Conservation (phyloP, 805 yeast species). For the Teunomyces lycoperdinae region DNA sequence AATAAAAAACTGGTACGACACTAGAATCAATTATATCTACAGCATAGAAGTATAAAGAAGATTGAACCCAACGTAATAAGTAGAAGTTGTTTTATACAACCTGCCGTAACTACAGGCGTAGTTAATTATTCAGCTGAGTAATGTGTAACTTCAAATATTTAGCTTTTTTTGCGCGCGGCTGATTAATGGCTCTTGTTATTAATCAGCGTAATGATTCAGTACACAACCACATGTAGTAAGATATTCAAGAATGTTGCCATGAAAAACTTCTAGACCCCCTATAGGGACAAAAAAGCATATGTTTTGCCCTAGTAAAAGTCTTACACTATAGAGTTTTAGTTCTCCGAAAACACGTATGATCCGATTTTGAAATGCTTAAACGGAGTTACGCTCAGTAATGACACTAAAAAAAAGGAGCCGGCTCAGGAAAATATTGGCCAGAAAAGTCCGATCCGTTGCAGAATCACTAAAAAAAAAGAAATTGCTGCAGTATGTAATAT, state of each 20-base stretch:
- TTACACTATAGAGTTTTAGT: background rate
- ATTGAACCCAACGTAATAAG: too few species aligned
- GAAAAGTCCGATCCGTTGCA: background rate
- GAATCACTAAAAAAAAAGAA: background rate
- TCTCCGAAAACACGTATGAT: background rate
- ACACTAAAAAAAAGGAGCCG: background rate
- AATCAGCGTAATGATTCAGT: background rate
- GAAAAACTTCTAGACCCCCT: background rate
- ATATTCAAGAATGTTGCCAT: background rate
- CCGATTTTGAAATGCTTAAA: background rate
- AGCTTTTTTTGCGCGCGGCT: constrained; percentile 1
- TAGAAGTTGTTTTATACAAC: background rate
- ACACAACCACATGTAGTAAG: background rate
- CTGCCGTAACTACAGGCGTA: background rate
- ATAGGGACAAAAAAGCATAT: too few species aligned
- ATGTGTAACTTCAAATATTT: background rate
- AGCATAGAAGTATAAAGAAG: too few species aligned
- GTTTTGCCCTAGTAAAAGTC: background rate
- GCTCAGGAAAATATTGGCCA: background rate
- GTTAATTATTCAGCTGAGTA: background rate
- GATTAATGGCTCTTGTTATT: background rate
- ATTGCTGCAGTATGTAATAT: background rate
- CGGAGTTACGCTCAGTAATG: background rate
- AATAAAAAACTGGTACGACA: background rate
- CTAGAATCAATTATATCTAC: too few species aligned